phyloP scores from a whole-genome alignment of 2,329 filamentous ascomycete genomes.

The Alternaria sp. region DNA sequence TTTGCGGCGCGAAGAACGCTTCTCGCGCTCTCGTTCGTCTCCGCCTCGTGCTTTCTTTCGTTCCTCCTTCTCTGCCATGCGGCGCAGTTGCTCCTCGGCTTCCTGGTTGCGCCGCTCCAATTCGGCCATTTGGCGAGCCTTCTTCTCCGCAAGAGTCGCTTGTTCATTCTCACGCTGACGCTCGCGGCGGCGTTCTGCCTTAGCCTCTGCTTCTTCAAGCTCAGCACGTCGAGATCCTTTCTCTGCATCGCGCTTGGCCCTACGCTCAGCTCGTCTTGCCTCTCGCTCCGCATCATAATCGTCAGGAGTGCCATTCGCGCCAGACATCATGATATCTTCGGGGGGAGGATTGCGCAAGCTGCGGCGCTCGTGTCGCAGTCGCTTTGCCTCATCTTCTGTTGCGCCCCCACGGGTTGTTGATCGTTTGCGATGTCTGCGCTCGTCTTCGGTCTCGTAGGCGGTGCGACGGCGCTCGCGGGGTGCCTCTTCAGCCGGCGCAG shows the following conservation, averaged over 20 bases:
- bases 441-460: constrained; percentile 49
- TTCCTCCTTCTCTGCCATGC: constrained; percentile 51
- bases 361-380: constrained; percentile 48
- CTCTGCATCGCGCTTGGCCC: constrained; percentile 47
- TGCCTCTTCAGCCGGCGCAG: constrained; percentile 37
- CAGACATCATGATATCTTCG: constrained; percentile 39
- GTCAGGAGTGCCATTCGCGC: constrained; percentile 34
- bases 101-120: constrained; percentile 50
- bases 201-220: constrained; percentile 47
- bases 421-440: constrained; percentile 49
- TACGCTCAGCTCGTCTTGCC: constrained; percentile 48
- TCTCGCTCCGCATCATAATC: constrained; percentile 49
- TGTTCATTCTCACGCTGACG: constrained; percentile 48
- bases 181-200: constrained; percentile 49
- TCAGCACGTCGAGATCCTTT: constrained; percentile 44
- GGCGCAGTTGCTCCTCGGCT: constrained; percentile 50
- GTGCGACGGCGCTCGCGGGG: constrained; percentile 43
- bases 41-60: constrained; percentile 43
- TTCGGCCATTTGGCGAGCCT: constrained; percentile 48
- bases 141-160: constrained; percentile 47
- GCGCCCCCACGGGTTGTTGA: constrained; percentile 44
- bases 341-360: constrained; percentile 40
- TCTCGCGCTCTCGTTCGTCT: constrained; percentile 46
- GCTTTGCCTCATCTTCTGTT: constrained; percentile 50
- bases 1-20: constrained; percentile 47